Conservation (phyloP, 2,329 filamentous ascomycete genomes). For the Botrytis sinoallii region DNA sequence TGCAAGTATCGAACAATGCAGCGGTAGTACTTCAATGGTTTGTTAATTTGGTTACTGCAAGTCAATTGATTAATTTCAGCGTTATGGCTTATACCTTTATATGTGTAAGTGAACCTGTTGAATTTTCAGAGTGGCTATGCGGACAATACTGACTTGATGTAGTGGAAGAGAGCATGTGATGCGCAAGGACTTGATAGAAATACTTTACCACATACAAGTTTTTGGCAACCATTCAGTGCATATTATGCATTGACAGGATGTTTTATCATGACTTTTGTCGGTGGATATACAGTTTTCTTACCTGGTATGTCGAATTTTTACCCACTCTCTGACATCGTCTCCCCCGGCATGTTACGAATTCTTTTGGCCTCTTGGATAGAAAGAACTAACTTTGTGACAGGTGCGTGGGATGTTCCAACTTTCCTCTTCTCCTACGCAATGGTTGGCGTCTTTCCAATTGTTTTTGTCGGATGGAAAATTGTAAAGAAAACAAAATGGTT, state of each 20-base stretch:
- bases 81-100: slow-evolving; percentile 55
- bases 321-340: too few relatives aligned
- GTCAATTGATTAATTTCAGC: slow-evolving; percentile 53
- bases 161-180: slow-evolving; percentile 51
- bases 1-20: slow-evolving; percentile 56
- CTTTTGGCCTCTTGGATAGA: not conserved
- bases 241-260: slow-evolving; percentile 51
- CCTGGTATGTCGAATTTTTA: slow-evolving; percentile 35
- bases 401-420: slow-evolving; percentile 55
- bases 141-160: not conserved
- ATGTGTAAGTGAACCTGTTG: not conserved
- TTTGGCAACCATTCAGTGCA: slow-evolving; percentile 56
- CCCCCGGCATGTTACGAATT: not conserved
- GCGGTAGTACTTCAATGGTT: slow-evolving; percentile 61
- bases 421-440: slow-evolving; percentile 61
- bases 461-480: slow-evolving; percentile 61
- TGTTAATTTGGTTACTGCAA: slow-evolving; percentile 54
- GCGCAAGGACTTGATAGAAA: slow-evolving; percentile 45
- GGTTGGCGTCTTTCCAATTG: slow-evolving; percentile 56
- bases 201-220: slow-evolving; percentile 49
- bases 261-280: slow-evolving; percentile 58
- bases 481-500: slow-evolving; percentile 53
- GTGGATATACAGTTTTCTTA: slow-evolving; percentile 60
- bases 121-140: not conserved
- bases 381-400: not conserved